Evolutionary conservation across 2,329 filamentous ascomycete genomes (phyloP).

Genomic region (Coniochaeta hoffmannii): DNA sequence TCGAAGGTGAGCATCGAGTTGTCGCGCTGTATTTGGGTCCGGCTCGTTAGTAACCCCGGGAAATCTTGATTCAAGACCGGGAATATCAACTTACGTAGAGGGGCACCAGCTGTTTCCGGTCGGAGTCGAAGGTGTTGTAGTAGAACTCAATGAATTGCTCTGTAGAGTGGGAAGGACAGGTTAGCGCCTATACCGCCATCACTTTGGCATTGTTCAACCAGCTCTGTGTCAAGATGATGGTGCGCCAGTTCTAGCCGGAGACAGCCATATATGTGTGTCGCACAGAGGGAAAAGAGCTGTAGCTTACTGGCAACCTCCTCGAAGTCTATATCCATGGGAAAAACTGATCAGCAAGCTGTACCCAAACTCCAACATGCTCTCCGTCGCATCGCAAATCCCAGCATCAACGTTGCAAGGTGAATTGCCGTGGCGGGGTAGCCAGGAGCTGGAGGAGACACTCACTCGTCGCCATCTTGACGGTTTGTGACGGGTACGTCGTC

Average conservation of each 20-base stretch:
- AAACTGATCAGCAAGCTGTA: neutral
- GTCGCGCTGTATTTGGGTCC: conserved; percentile 52
- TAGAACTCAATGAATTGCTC: conserved; percentile 87
- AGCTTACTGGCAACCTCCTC: conserved; percentile 39
- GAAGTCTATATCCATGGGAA: conserved; percentile 27
- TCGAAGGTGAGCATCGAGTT: conserved; percentile 94
- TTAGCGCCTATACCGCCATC: neutral
- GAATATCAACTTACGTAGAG: conserved; percentile 76
- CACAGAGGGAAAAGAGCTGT: neutral
- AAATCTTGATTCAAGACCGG: neutral
- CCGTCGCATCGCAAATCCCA: neutral
- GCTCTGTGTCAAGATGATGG: neutral
- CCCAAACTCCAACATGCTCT: neutral
- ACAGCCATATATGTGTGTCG: too few species aligned
- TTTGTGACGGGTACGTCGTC: conserved; percentile 1
- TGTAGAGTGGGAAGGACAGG: conserved; percentile 27
- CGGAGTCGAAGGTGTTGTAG: conserved; percentile 77
- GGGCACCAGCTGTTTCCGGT: conserved; percentile 54
- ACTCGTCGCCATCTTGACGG: conserved; percentile 24
- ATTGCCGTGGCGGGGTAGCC: conserved; percentile 6
- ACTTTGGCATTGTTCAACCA: neutral
- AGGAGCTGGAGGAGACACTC: conserved; percentile 11
- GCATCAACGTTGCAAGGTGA: neutral
- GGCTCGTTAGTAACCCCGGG: neutral
- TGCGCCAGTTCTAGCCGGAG: too few species aligned